Conservation (phyloP, 139 green algal species). For the Chlamydomonas sphaeroides region DNA sequence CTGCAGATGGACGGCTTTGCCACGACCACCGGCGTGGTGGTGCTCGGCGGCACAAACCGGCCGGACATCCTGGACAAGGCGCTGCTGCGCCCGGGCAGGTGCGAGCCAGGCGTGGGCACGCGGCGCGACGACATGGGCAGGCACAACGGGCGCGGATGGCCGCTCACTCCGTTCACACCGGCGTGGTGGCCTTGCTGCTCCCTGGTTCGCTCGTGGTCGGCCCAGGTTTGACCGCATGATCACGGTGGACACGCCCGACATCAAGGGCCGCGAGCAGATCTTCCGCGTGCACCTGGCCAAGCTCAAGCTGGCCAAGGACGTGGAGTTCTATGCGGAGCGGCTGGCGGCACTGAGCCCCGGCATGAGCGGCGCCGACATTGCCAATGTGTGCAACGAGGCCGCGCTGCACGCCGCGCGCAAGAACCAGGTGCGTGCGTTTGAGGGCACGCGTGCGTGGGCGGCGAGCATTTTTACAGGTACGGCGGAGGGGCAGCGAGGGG, state of each 20-base stretch:
- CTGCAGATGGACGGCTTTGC: conserved; percentile 49
- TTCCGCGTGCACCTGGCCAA: conserved; percentile 92
- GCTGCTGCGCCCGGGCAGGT: conserved; percentile 90
- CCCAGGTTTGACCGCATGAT: conserved; percentile 96
- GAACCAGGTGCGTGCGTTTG: conserved; percentile 59
- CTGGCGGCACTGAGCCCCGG: conserved; percentile 97
- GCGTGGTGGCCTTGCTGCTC: too few species aligned
- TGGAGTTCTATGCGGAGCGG: conserved; percentile 86
- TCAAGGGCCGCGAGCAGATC: conserved; percentile 97
- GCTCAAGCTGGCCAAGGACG: conserved; percentile 81
- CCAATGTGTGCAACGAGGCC: conserved; percentile 98
- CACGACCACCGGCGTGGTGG: conserved; percentile 84
- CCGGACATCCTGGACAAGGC: conserved; percentile 98
- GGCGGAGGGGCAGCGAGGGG: too few species aligned
- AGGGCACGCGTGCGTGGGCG: too few species aligned
- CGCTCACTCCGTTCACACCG: too few species aligned
- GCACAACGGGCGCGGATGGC: too few species aligned
- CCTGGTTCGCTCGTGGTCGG: too few species aligned
- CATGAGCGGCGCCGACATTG: conserved; percentile 96
- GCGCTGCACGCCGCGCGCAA: conserved; percentile 92
- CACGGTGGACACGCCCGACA: conserved; percentile 95
- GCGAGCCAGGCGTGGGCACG: too few species aligned
- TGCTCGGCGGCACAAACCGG: conserved; percentile 98
- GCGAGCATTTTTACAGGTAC: too few species aligned
- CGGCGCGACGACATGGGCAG: too few species aligned